Percentiles rank a stretch among this genome's conserved stretches.
Evolutionary conservation across 2,329 filamentous ascomycete genomes (phyloP).

Genomic region (Ambrosiella cleistominuta): DNA sequence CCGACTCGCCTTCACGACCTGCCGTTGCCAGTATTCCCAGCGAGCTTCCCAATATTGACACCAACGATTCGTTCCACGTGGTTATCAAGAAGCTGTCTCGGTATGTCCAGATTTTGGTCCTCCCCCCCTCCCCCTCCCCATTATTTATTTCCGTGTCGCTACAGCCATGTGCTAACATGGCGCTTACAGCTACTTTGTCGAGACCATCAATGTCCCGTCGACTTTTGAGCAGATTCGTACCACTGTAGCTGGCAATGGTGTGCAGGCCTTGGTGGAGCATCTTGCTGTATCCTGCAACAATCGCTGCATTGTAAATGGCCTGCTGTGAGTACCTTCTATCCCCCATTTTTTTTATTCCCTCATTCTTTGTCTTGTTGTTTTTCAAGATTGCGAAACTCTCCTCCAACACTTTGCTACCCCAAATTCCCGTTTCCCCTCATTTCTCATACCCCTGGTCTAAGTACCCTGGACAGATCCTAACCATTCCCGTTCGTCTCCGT

Average conservation of each 20-base stretch:
- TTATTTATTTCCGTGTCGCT: not conserved
- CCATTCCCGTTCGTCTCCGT: not conserved
- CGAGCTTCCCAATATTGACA: slow-evolving; percentile 18
- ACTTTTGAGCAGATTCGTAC: slow-evolving; percentile 59
- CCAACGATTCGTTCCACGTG: slow-evolving; percentile 20
- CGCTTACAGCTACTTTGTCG: slow-evolving; percentile 38
- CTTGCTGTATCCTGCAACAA: slow-evolving; percentile 47
- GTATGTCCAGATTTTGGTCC: slow-evolving; percentile 22
- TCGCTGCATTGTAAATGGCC: slow-evolving; percentile 51
- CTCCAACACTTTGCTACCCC: too few species aligned
- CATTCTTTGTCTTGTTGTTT: too few species aligned
- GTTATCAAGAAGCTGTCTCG: slow-evolving; percentile 50
- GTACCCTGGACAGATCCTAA: not conserved
- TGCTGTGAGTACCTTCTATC: slow-evolving; percentile 38
- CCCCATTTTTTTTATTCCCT: too few species aligned
- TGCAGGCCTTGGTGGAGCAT: slow-evolving; percentile 43
- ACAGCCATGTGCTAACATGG: not conserved
- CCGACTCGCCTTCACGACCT: slow-evolving; percentile 4
- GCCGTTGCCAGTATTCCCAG: slow-evolving; percentile 14
- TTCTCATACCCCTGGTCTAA: not conserved
- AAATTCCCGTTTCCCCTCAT: not conserved
- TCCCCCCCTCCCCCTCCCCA: not conserved
- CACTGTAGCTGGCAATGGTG: slow-evolving; percentile 41
- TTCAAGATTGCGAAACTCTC: too few species aligned
- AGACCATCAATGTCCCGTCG: slow-evolving; percentile 44